phyloP scores from a whole-genome alignment of 148 eudicot genomes.

The Arctostaphylos glauca region DNA sequence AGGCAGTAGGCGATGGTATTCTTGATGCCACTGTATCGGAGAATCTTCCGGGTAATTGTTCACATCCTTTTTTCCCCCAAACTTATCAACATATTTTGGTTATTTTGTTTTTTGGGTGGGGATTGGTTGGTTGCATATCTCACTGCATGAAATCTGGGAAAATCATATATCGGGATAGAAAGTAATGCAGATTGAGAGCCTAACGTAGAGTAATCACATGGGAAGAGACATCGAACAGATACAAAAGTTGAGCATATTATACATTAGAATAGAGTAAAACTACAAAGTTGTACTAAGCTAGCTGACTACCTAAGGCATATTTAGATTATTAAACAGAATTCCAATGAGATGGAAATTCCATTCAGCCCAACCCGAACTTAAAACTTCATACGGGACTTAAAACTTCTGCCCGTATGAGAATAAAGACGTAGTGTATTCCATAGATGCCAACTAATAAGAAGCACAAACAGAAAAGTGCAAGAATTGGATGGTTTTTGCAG shows the following conservation, averaged over 20 bases:
- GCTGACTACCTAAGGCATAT: background rate
- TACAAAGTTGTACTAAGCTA: background rate
- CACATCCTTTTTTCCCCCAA: background rate
- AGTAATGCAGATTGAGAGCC: background rate
- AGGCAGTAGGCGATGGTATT: conserved; percentile 89
- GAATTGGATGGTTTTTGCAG: background rate
- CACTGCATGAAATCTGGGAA: background rate
- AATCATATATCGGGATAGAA: background rate
- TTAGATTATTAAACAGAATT: background rate
- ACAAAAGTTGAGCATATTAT: background rate
- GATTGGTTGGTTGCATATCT: background rate
- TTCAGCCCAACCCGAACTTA: background rate
- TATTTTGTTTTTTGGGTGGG: background rate
- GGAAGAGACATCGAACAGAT: background rate
- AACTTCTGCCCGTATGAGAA: background rate
- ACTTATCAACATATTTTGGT: too few relatives aligned
- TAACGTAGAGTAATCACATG: background rate
- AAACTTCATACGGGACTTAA: too few relatives aligned
- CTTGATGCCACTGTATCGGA: conserved; percentile 95
- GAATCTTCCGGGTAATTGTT: conserved; percentile 78
- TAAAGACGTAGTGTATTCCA: background rate
- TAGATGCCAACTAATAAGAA: background rate
- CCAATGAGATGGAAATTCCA: background rate
- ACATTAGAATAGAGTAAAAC: background rate
- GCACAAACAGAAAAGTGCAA: background rate